phyloP scores from a whole-genome alignment of 345 rosid species.

The Clausena lansium region DNA sequence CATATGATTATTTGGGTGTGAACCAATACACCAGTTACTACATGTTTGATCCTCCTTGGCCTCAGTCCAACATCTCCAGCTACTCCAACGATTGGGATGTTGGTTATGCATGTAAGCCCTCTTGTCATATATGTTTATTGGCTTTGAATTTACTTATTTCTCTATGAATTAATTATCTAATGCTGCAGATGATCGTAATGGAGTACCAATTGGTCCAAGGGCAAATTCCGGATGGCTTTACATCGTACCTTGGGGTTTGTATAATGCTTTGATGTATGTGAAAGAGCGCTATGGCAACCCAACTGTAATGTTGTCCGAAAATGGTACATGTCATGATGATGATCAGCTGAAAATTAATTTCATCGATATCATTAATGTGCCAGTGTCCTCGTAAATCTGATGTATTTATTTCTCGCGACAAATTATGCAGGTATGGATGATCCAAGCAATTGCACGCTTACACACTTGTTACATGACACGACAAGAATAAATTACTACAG shows the following conservation, averaged over 20 bases:
- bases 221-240: conserved; percentile 63
- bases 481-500: conserved; percentile 41
- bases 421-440: conserved; percentile 38
- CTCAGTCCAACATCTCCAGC: conserved; percentile 28
- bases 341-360: no score
- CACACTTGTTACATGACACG: conserved; percentile 39
- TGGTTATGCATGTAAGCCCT: conserved; percentile 44
- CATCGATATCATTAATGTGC: no score
- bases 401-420: no score
- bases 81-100: conserved; percentile 55
- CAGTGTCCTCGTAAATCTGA: no score
- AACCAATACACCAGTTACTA: conserved; percentile 56
- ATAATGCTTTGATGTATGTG: conserved; percentile 43
- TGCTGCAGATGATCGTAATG: conserved; percentile 34
- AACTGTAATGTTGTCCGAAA: conserved; percentile 48
- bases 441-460: conserved; percentile 38
- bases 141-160: background rate
- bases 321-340: conserved; percentile 27
- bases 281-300: conserved; percentile 57
- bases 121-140: background rate
- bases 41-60: conserved; percentile 34
- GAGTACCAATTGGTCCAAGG: conserved; percentile 50
- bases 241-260: conserved; percentile 64
- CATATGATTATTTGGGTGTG: conserved; percentile 46
- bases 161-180: background rate